Conservation (phyloP, 2,329 filamentous ascomycete species). For the Colletotrichum karsti region DNA sequence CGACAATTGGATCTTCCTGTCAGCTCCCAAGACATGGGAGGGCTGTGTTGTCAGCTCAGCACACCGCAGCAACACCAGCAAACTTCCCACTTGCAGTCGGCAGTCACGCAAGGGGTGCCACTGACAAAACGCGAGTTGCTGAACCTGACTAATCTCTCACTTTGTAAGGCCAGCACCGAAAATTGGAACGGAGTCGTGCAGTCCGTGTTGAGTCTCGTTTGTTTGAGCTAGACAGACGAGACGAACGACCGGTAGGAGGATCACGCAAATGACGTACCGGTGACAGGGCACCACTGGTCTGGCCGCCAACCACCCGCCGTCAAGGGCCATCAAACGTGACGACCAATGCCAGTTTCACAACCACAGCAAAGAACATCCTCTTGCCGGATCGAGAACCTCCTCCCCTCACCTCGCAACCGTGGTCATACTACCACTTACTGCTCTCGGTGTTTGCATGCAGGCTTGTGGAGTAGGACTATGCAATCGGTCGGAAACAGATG, state of each 20-base stretch:
- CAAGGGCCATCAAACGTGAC: background rate
- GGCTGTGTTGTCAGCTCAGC: background rate
- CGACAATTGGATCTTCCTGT: too few species aligned
- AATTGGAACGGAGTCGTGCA: too few species aligned
- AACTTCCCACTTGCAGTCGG: background rate
- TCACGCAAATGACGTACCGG: background rate
- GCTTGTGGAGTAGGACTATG: background rate
- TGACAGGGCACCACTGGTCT: background rate
- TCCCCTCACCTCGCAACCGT: too few species aligned
- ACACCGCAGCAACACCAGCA: background rate
- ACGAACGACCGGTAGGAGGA: background rate
- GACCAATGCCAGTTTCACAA: background rate
- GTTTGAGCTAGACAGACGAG: background rate
- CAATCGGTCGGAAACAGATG: background rate
- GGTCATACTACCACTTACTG: slow-evolving; percentile 2
- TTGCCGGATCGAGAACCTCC: too few species aligned
- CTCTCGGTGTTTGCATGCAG: background rate
- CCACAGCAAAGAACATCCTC: background rate
- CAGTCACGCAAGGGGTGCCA: background rate
- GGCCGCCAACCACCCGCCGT: background rate
- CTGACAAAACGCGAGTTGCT: background rate
- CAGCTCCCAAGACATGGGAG: background rate
- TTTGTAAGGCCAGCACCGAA: too few species aligned
- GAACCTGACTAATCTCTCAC: too few species aligned
- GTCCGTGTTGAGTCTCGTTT: background rate